Base-by-base conservation (phyloP, 2,329 filamentous ascomycete species). In the Cladosporium sphaerospermum region DNA sequence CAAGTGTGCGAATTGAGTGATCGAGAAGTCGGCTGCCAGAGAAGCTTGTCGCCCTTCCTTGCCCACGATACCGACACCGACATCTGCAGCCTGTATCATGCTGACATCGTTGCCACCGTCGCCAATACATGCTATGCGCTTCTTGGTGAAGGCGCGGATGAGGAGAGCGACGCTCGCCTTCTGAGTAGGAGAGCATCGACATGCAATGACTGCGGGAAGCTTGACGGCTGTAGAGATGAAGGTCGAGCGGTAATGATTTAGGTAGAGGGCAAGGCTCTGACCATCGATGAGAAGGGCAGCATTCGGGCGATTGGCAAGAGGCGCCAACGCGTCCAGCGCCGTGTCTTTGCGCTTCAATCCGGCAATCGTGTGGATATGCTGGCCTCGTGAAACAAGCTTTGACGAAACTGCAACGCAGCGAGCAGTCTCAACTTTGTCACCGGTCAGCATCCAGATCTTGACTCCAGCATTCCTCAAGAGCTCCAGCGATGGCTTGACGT, bases 391-490 rank as follows among this genome's bases (percentile, higher is more conserved):
- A 11, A 99, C 93, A 6, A 99, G 80, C 69, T 96, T 96, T 31
- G 92, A 91, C 65, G 88, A 95, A 41, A 99, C 87, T 2, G 93
- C 95, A 10, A 99, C 92, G 70, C 93, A 99, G 34, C 93, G 85
- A 13, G 93, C 93, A 11, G 93, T 99, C 72, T 99, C 93, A 2
- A 99, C 89, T 72, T 99, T 99, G 77, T 99, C 93, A 44, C 93
- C 93, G 0, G 93, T 99, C 67, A 99, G 77, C 93, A 99, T 99
- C 93, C 93, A 99, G 47, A 99, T 97, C 71, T 97, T 97, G 73
- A 99, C 93, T 23, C 93, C 93, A 0, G 93, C 93, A 64, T 99
- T 99, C 60, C 93, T 88, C 49, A 99, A 80, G 4, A 99, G 81
- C 70, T 99, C 95, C 5, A 99, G 78, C 0, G 90, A 96, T 1